Conservation (phyloP, 2,329 filamentous ascomycete genomes). For the Penicillium frequentans region DNA sequence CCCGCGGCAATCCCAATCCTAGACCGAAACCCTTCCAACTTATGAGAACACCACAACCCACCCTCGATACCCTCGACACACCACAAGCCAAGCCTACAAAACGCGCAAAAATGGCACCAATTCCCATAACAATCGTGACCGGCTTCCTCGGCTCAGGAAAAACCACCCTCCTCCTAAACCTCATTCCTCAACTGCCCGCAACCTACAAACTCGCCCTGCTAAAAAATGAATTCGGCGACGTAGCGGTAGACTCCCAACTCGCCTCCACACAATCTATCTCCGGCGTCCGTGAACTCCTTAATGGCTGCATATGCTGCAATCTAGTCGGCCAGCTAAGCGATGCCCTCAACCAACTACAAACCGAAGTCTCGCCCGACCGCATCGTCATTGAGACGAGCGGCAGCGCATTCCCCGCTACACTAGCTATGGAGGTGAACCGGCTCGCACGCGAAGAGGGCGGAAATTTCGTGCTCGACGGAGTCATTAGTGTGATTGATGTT, state of each 20-base stretch:
- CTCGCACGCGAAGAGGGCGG: conserved; percentile 62
- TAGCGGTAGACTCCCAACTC: conserved; percentile 90
- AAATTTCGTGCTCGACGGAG: conserved; percentile 76
- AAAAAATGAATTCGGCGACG: conserved; percentile 97
- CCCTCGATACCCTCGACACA: neutral
- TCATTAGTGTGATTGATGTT: conserved; percentile 86
- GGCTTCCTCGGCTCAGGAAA: conserved; percentile 96
- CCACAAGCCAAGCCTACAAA: neutral
- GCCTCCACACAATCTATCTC: conserved; percentile 79
- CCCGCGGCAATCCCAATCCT: neutral
- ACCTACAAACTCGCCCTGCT: conserved; percentile 90
- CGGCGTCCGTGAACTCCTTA: conserved; percentile 88
- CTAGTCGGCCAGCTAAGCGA: conserved; percentile 86
- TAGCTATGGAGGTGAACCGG: conserved; percentile 87
- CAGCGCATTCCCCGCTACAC: conserved; percentile 80
- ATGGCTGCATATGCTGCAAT: conserved; percentile 98
- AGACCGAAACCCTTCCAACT: neutral
- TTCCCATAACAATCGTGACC: conserved; percentile 91
- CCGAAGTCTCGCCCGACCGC: conserved; percentile 66
- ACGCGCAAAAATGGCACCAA: conserved; percentile 59
- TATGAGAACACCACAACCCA: neutral
- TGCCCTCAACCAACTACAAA: conserved; percentile 72
- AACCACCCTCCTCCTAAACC: conserved; percentile 91
- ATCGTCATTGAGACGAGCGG: conserved; percentile 95
- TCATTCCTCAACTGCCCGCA: conserved; percentile 83